These are phyloP conservation scores for Xylariaceae sp. DNA, from an alignment of 2,329 filamentous ascomycete genomes.

Conservation along the genomic window DNA sequence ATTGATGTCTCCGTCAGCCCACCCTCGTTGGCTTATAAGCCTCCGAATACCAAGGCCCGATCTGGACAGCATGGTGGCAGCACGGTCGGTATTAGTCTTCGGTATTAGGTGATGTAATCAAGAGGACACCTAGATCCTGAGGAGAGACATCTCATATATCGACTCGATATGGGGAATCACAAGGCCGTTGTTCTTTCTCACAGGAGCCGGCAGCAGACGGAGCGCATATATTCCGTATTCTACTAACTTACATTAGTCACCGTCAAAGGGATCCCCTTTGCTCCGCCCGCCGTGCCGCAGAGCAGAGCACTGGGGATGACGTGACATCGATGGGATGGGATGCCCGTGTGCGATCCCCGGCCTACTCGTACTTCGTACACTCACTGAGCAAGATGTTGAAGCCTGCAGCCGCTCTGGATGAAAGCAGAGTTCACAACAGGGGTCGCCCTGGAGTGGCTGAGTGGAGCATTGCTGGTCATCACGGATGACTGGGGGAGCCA, in stretches of 20 bases:
- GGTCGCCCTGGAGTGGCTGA: conserved; percentile 17
- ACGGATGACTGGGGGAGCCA: conserved; percentile 3
- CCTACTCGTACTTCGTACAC: background rate
- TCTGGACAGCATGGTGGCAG: conserved; percentile 36
- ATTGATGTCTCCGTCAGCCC: conserved; percentile 23
- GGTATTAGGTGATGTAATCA: conserved; percentile 25
- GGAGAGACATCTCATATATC: conserved; percentile 29
- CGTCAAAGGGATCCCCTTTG: conserved; percentile 21
- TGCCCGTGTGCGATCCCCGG: conserved; percentile 9
- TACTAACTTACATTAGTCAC: conserved; percentile 13
- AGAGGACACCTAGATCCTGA: conserved; percentile 20
- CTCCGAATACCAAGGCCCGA: conserved; percentile 41
- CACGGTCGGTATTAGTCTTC: background rate
- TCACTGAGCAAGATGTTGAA: conserved; percentile 10
- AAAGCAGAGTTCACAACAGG: conserved; percentile 15
- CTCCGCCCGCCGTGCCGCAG: conserved; percentile 19
- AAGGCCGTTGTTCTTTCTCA: conserved; percentile 18
- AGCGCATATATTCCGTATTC: conserved; percentile 19
- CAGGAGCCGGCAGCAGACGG: conserved; percentile 14
- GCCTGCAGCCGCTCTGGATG: conserved; percentile 8
- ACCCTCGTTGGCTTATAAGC: conserved; percentile 36
- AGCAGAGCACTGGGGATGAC: conserved; percentile 10
- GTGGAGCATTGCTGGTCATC: conserved; percentile 17
- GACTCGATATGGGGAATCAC: conserved; percentile 25
- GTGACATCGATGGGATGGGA: conserved; percentile 26